A percentile compares a stretch with the other conserved stretches of the same genome.
phyloP scores from a whole-genome alignment of 2,329 filamentous ascomycete species.

The Xylaria sp. region DNA sequence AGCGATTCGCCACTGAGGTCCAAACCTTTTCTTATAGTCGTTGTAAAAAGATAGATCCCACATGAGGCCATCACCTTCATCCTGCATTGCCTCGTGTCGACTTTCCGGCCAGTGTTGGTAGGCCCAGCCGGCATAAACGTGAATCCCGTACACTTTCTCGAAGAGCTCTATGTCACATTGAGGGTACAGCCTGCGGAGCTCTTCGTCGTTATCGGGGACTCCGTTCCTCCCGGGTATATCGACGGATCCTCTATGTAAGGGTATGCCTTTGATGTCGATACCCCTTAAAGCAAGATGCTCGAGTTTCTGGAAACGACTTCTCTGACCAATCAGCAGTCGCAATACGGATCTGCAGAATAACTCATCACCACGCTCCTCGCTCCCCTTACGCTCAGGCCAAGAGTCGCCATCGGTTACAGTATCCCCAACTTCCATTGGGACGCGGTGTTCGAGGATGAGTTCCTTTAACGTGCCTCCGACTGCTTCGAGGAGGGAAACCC shows the following conservation, averaged over 20 bases:
- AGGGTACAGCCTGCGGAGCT: background rate
- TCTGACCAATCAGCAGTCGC: background rate
- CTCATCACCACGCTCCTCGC: background rate
- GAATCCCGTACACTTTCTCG: background rate
- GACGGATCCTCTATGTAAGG: background rate
- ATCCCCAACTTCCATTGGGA: background rate
- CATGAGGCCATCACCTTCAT: background rate
- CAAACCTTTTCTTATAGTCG: background rate
- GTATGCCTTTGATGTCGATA: background rate
- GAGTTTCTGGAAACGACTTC: background rate
- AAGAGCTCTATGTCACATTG: background rate
- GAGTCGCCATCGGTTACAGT: background rate
- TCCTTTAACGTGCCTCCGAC: background rate
- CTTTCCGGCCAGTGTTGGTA: background rate
- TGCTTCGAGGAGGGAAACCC: background rate
- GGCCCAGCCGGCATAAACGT: background rate
- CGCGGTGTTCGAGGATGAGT: background rate
- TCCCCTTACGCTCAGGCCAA: background rate
- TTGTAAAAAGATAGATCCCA: background rate
- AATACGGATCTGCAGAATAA: background rate
- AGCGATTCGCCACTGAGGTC: background rate
- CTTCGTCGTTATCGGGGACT: background rate
- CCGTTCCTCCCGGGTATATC: background rate
- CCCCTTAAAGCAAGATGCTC: background rate
- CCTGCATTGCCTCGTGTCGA: background rate